These are phyloP conservation scores for Dacryopinax primogenitus DNA, from an alignment of 768 basidiomycete genomes.

Conservation along the genomic window DNA sequence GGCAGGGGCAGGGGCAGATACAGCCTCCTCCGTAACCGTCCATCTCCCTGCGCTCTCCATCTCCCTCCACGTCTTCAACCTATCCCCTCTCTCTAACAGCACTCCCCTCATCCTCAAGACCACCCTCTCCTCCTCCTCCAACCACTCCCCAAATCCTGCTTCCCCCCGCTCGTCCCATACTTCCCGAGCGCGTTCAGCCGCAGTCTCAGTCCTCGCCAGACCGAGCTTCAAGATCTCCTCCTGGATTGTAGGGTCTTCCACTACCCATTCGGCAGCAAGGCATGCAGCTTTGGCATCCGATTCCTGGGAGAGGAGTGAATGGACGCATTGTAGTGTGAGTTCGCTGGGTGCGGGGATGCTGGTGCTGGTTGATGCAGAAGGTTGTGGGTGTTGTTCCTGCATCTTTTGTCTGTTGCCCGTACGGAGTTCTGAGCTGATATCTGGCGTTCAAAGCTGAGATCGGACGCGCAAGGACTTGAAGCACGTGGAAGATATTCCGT, in stretches of 20 bases:
- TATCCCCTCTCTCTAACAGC: constrained; percentile 57
- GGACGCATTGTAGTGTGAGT: too few relatives aligned
- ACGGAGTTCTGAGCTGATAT: background rate
- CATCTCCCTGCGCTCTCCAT: constrained; percentile 31
- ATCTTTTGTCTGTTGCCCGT: background rate
- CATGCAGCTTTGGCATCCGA: constrained; percentile 69
- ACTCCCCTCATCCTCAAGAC: constrained; percentile 38
- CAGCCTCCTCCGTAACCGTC: constrained; percentile 12
- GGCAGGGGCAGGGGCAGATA: constrained; percentile 7
- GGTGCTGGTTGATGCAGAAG: background rate
- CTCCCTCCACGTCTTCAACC: constrained; percentile 58
- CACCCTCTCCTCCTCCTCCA: background rate
- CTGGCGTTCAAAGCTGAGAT: background rate
- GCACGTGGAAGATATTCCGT: background rate
- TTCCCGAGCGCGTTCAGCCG: constrained; percentile 38
- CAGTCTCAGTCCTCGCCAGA: constrained; percentile 42
- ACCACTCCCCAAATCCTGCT: constrained; percentile 8
- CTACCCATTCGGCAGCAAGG: constrained; percentile 56
- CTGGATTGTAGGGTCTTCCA: constrained; percentile 46
- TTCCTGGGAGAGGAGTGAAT: constrained; percentile 37
- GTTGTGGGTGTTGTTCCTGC: background rate
- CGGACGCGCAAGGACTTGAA: background rate
- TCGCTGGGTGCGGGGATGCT: too few relatives aligned
- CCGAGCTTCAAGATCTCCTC: constrained; percentile 49
- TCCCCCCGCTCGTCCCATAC: constrained; percentile 20